Evolutionary conservation across 2,329 filamentous ascomycete genomes (phyloP), one percentile per base, ranked within the genome.

Genomic region (Aspergillus vadensis): DNA sequence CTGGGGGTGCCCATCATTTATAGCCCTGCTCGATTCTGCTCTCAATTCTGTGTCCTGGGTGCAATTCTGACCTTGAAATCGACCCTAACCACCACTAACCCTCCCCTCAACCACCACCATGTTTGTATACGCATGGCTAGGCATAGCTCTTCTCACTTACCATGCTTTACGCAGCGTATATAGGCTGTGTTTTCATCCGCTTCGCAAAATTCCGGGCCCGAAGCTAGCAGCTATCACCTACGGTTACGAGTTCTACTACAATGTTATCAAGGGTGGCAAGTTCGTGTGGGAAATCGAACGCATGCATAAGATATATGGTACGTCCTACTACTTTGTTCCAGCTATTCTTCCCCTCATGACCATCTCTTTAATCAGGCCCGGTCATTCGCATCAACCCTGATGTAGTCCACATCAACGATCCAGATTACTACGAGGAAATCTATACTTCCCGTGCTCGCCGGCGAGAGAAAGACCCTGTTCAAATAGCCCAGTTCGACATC

Each of bases 321-420:
- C 7, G 17, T 43, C 2, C 2, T 36, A 12, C 12, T 12, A 30
- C 32, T 36, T 36, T 36, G 12, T 15, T 0, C 5, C 12, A 5
- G 2, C 12, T 36, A 6, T 0, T 5, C 10, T 15, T 12, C 1
- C 32, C 2, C 12, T 36, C 12, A 36, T 36, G 12, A 36, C 12
- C 8, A 9, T 43, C 8, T 57, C 7, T 54, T 27, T 19, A 23
- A 2, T 47, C 49, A 74, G 72, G 72, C 1, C 75, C 74, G 0
- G 73, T 77, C 19, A 54, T 77, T 17, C 73, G 74, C 7, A 69
- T 77, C 59, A 71, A 63, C 21, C 74, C 75, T 2, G 57, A 69
- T 4, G 73, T 75, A 57, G 59, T 77, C 10, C 73, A 76, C 49
- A 69, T 76, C 60, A 66, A 67, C n/a, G 75, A 77, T 54, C 57